These are phyloP conservation scores for Cydonia oblonga DNA, from an alignment of 331 rosid species.

Conservation along the genomic window DNA sequence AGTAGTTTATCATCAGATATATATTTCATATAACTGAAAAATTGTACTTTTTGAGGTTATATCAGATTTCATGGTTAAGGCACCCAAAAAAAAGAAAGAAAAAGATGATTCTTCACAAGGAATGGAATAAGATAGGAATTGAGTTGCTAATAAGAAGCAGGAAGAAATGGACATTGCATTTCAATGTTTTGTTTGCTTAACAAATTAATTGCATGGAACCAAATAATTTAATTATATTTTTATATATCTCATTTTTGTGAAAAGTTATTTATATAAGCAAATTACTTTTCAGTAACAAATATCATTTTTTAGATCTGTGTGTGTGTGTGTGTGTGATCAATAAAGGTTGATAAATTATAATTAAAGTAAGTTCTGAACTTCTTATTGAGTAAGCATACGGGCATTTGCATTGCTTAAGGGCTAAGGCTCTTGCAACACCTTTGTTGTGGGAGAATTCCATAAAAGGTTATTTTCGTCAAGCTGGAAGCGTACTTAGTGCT, in stretches of 20 bases:
- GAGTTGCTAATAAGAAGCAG: not conserved
- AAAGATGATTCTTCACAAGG: not conserved
- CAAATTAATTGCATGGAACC: not conserved
- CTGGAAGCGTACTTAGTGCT: not conserved
- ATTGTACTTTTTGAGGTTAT: not conserved
- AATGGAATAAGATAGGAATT: not conserved
- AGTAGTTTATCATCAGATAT: not conserved
- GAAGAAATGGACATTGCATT: not conserved
- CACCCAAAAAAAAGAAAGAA: not conserved
- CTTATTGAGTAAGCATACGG: not conserved
- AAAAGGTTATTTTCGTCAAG: not conserved
- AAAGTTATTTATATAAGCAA: not conserved
- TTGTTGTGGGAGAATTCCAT: not conserved
- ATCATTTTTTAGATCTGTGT: not conserved
- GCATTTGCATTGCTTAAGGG: not conserved
- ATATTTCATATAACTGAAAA: not conserved
- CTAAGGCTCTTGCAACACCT: not conserved
- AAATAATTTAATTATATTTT: not conserved
- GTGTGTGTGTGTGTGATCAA: not conserved
- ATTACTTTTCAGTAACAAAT: not conserved
- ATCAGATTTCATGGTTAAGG: not conserved
- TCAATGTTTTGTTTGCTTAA: not conserved
- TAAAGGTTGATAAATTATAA: not conserved
- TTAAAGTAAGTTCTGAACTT: not conserved
- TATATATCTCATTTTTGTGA: not conserved